phyloP scores from a whole-genome alignment of 1,284 basidiomycete genomes.

The Leccinum subrobustum region DNA sequence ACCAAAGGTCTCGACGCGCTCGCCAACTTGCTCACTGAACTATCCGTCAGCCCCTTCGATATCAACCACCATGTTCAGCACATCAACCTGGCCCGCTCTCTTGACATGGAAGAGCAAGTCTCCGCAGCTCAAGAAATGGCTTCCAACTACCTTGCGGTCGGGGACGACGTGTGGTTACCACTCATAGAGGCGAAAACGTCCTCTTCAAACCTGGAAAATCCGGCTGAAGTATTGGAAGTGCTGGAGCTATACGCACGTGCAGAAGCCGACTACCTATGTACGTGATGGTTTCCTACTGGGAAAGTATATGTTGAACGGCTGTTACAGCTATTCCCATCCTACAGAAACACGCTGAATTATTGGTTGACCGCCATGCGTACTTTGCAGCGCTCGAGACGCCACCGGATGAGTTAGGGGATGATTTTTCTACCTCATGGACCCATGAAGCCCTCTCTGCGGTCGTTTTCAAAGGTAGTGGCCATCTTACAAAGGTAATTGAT shows the following conservation, averaged over 20 bases:
- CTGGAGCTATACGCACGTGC: conserved; percentile 67
- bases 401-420: conserved; percentile 49
- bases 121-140: conserved; percentile 66
- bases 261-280: conserved; percentile 81
- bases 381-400: conserved; percentile 43
- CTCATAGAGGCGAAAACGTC: conserved; percentile 55
- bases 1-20: conserved; percentile 55
- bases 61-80: conserved; percentile 61
- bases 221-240: conserved; percentile 54
- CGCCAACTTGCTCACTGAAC: conserved; percentile 51
- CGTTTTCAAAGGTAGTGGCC: conserved; percentile 55
- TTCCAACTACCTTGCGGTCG: conserved; percentile 57
- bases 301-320: conserved; percentile 12
- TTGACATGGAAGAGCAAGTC: conserved; percentile 49
- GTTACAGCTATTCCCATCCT: conserved; percentile 69
- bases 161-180: conserved; percentile 66
- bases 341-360: conserved; percentile 65
- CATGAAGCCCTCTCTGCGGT: conserved; percentile 52
- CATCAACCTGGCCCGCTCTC: conserved; percentile 54
- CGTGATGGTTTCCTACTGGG: conserved; percentile 33
- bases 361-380: conserved; percentile 54
- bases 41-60: conserved; percentile 62
- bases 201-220: conserved; percentile 46
- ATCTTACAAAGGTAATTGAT: conserved; percentile 55
- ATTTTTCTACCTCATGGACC: conserved; percentile 63